These are phyloP conservation scores for Termitomyces sp. DNA, from an alignment of 768 basidiomycete genomes.

Conservation along the genomic window DNA sequence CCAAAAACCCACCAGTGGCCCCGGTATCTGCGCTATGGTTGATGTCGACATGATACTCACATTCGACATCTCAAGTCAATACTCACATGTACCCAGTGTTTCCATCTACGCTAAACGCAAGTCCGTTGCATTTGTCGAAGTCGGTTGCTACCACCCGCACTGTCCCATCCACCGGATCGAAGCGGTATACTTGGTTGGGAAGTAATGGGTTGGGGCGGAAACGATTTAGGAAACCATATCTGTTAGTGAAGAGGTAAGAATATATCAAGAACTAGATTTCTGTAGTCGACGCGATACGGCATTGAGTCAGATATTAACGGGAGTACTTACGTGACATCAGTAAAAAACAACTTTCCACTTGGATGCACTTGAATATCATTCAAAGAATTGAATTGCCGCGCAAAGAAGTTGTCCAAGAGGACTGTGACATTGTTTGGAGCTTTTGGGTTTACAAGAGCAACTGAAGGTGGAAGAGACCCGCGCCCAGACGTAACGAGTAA, in stretches of 20 bases:
- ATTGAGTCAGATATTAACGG: neutral
- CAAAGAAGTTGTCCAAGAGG: constrained; percentile 74
- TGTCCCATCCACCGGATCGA: constrained; percentile 58
- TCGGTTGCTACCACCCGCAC: constrained; percentile 73
- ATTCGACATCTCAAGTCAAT: neutral
- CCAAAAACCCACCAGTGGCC: constrained; percentile 34
- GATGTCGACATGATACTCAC: neutral
- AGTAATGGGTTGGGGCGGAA: constrained; percentile 65
- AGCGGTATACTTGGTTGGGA: constrained; percentile 75
- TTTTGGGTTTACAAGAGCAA: constrained; percentile 60
- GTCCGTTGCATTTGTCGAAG: constrained; percentile 70
- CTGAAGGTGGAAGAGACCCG: constrained; percentile 52
- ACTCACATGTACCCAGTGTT: constrained; percentile 57
- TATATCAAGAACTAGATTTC: neutral
- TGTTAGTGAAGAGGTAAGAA: constrained; percentile 16
- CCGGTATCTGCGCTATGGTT: constrained; percentile 47
- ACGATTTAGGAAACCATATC: constrained; percentile 58
- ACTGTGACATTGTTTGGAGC: constrained; percentile 64
- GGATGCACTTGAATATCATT: constrained; percentile 79
- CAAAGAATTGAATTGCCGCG: constrained; percentile 77
- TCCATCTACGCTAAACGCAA: constrained; percentile 67
- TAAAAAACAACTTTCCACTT: constrained; percentile 69
- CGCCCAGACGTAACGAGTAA: constrained; percentile 65
- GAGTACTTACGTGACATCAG: constrained; percentile 54
- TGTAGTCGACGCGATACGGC: neutral